A percentile compares a stretch with the other conserved stretches of the same genome.
Evolutionary conservation across 768 basidiomycete genomes (phyloP).

Genomic region (Hypholoma sublateritium): DNA sequence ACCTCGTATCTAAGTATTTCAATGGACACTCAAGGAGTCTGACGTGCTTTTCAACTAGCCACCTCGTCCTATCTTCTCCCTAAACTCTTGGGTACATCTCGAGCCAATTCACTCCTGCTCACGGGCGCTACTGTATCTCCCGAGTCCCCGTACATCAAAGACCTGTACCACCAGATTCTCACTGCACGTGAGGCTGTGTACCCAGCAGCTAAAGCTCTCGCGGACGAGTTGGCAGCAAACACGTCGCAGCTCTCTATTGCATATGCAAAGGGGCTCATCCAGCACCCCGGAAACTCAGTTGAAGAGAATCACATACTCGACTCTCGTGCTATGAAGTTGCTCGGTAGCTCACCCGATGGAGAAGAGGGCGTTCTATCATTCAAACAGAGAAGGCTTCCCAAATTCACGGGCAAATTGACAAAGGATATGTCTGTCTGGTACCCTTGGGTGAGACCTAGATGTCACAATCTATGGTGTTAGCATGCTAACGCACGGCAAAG

Average conservation of each 20-base stretch:
- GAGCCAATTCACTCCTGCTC: slow-evolving; percentile 50
- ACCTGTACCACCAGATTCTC: slow-evolving; percentile 47
- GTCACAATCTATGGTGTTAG: background rate
- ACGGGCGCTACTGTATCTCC: slow-evolving; percentile 45
- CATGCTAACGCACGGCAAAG: slow-evolving; percentile 17
- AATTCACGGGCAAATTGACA: slow-evolving; percentile 44
- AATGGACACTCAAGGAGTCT: background rate
- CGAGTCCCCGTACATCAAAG: slow-evolving; percentile 40
- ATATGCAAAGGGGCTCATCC: slow-evolving; percentile 50
- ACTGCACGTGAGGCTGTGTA: slow-evolving; percentile 52
- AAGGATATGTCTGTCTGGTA: slow-evolving; percentile 41
- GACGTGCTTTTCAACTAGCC: slow-evolving; percentile 9
- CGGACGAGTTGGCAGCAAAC: slow-evolving; percentile 48
- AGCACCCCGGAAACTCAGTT: slow-evolving; percentile 45
- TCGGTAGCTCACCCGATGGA: slow-evolving; percentile 39
- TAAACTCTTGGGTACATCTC: slow-evolving; percentile 50
- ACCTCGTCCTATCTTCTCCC: slow-evolving; percentile 49
- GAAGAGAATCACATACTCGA: slow-evolving; percentile 58
- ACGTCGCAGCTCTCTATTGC: slow-evolving; percentile 53
- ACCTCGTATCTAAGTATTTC: background rate
- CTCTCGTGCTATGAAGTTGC: slow-evolving; percentile 44
- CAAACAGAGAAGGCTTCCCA: slow-evolving; percentile 43
- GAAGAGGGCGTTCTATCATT: slow-evolving; percentile 50
- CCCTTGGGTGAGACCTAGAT: slow-evolving; percentile 43
- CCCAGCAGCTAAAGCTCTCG: slow-evolving; percentile 50